Evolutionary conservation across 2,329 filamentous ascomycete genomes (phyloP).

Genomic region (Aureobasidium sp.): DNA sequence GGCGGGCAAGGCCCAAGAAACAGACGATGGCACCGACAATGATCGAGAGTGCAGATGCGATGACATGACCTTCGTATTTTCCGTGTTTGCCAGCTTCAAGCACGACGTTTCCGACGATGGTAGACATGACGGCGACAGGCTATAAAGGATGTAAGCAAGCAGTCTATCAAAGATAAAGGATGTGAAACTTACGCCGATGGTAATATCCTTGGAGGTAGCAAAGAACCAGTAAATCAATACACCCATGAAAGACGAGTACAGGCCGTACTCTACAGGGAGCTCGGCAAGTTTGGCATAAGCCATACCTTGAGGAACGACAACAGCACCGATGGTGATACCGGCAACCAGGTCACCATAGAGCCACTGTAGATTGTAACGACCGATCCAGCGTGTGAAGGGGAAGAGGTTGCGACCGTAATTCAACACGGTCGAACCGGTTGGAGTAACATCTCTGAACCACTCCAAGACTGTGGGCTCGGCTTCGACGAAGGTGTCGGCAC

Average conservation of each 20-base stretch:
- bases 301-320: conserved; percentile 95
- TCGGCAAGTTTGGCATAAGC: conserved; percentile 81
- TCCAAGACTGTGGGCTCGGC: conserved; percentile 67
- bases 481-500: conserved; percentile 73
- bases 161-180: not conserved
- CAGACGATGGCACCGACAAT: conserved; percentile 70
- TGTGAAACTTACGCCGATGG: conserved; percentile 64
- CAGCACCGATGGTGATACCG: conserved; percentile 66
- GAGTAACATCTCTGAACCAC: conserved; percentile 59
- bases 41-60: conserved; percentile 72
- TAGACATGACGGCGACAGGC: conserved; percentile 94
- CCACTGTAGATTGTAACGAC: conserved; percentile 84
- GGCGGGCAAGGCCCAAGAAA: conserved; percentile 67
- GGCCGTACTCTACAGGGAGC: conserved; percentile 71
- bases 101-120: conserved; percentile 63
- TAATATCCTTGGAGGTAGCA: conserved; percentile 96
- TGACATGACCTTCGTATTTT: conserved; percentile 51
- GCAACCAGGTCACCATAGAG: conserved; percentile 81
- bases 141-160: conserved; percentile 27
- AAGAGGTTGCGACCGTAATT: conserved; percentile 67
- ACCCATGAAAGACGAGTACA: conserved; percentile 95
- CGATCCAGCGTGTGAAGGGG: conserved; percentile 84
- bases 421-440: conserved; percentile 45
- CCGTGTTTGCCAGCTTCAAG: conserved; percentile 52
- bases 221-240: conserved; percentile 96